A percentile compares a stretch with the other conserved stretches of the same genome.
phyloP scores from a whole-genome alignment of 768 basidiomycete genomes.

The Xerocomellus intermedius region DNA sequence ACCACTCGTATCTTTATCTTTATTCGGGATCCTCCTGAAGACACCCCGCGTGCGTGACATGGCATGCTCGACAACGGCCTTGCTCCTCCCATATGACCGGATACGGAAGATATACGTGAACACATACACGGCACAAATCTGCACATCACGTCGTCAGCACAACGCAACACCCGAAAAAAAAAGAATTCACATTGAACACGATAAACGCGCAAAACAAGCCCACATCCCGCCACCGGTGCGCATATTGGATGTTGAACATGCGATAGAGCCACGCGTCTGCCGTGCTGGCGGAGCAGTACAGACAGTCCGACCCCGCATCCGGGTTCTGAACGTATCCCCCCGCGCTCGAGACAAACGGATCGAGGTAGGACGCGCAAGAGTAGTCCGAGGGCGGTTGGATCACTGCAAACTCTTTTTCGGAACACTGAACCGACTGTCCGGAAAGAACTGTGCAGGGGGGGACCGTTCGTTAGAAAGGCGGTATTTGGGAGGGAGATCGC shows the following conservation, averaged over 20 bases:
- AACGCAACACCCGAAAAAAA: not conserved
- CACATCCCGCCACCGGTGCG: conserved; percentile 47
- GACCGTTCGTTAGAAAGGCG: not conserved
- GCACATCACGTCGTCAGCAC: not conserved
- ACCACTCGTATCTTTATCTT: not conserved
- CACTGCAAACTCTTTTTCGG: conserved; percentile 57
- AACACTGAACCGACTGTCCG: conserved; percentile 49
- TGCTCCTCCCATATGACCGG: conserved; percentile 23
- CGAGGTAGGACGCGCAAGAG: conserved; percentile 48
- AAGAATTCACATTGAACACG: conserved; percentile 38
- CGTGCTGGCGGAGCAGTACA: conserved; percentile 55
- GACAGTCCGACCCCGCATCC: conserved; percentile 37
- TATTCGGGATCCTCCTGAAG: not conserved
- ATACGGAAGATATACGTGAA: conserved; percentile 62
- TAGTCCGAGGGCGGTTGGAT: conserved; percentile 47
- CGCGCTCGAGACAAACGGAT: conserved; percentile 37
- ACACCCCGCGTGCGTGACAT: not conserved
- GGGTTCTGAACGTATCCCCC: conserved; percentile 52
- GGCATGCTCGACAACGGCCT: not conserved
- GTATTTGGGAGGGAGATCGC: conserved; percentile 2
- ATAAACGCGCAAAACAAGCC: conserved; percentile 45
- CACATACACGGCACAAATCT: conserved; percentile 47
- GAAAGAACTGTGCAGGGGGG: conserved; percentile 41
- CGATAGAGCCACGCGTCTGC: conserved; percentile 50
- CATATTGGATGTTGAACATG: conserved; percentile 60